Evolutionary conservation across 257 asterid genomes (phyloP).

Genomic region (Avicennia marina): DNA sequence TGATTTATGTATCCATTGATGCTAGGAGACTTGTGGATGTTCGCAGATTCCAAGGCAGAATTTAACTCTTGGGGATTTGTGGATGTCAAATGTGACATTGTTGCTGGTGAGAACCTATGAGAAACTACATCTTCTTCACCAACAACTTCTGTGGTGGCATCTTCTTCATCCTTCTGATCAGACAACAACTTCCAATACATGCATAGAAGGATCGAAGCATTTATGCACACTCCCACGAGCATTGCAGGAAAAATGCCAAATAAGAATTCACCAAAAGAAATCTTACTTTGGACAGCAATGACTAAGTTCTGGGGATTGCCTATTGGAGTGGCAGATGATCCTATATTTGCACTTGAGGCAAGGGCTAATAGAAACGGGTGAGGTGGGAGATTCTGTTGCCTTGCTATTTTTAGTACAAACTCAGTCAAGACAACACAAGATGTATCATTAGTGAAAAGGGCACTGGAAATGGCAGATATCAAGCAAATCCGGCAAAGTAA

Average conservation of each 20-base stretch:
- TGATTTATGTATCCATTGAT: conserved; percentile 11
- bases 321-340: conserved; percentile 84
- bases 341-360: conserved; percentile 89
- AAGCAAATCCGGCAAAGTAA: conserved; percentile 76
- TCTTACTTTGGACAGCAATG: conserved; percentile 67
- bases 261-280: conserved; percentile 56
- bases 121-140: conserved; percentile 52
- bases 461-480: conserved; percentile 74
- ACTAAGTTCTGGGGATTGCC: conserved; percentile 96
- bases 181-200: conserved; percentile 84
- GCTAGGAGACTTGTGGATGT: conserved; percentile 15
- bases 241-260: conserved; percentile 70
- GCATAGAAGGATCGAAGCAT: conserved; percentile 48
- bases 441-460: conserved; percentile 89
- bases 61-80: background rate
- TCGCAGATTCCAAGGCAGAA: conserved; percentile 23
- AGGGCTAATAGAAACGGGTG: conserved; percentile 82
- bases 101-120: conserved; percentile 84
- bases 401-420: conserved; percentile 69
- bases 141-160: conserved; percentile 37
- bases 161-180: conserved; percentile 62
- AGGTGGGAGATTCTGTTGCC: conserved; percentile 90
- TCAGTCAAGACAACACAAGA: conserved; percentile 85
- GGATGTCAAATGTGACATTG: conserved; percentile 47
- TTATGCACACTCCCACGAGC: conserved; percentile 60